Base-by-base conservation (phyloP, 257 asterid genomes). In the Agastache rugosa region DNA sequence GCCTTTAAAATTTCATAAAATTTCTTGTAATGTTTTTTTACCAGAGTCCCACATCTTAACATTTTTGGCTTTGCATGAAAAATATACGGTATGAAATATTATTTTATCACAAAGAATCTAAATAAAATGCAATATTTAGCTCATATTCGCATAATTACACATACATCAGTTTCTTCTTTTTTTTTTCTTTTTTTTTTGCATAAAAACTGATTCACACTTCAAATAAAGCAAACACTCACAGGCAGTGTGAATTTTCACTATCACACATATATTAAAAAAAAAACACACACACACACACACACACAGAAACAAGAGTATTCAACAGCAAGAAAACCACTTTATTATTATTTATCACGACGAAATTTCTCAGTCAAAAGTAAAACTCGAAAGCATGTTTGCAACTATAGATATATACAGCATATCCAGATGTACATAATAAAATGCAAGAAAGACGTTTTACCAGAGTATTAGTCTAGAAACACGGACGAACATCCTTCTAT, bases 361-460 rank as follows among this genome's bases (percentile, higher is more conserved):
- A 25, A 50, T 4, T 35, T 45, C 11, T 50, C 41, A 73, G 63
- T 20, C 31, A 53, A 3, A 11, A 53, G 11, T 51, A 1, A 4
- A 74, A 12, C 63, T 35, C 19, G 6, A 16, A 67, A 25, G 45
- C 47, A 68, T 10, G 47, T 39, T 11, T 70, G 20, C 67, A 4
- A 31, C 51, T 45, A 67, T 34, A 59, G 11, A 59, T 69, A 23
- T 39, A 27, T 37, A 70, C 76, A 51, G 31, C 53, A 50, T 8
- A 56, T 45, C 11, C 12, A 20, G 20, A 3, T n/a, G n/a, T n/a
- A n/a, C 19, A 7, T 1, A 3, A 27, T 7, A 41, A 39, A 75
- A 37, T 1, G 63, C 73, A 54, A 19, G 63, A 69, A 23, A 50
- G 48, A 59, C 8, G 5, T 0, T 25, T 11, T 51, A 12, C 61